These are phyloP conservation scores for Didymellaceae sp. DNA, from an alignment of 2,329 filamentous ascomycete species.

Conservation along the genomic window DNA sequence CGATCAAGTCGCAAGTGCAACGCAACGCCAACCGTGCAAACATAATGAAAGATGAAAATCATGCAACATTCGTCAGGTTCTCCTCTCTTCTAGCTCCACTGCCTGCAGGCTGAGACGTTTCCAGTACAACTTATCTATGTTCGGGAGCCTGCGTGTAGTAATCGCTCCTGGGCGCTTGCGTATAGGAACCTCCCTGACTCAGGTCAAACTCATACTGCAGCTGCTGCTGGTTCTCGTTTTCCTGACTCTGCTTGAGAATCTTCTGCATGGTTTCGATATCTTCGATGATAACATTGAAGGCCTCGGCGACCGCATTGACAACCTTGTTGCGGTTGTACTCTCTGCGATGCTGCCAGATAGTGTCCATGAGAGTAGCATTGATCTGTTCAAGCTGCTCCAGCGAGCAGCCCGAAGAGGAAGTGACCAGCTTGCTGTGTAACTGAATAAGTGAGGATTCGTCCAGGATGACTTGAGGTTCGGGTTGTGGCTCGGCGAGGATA, in stretches of 20 bases:
- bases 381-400: conserved; percentile 97
- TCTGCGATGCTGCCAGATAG: conserved; percentile 78
- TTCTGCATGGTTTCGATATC: conserved; percentile 68
- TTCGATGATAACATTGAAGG: conserved; percentile 76
- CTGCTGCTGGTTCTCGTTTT: conserved; percentile 21
- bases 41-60: background rate
- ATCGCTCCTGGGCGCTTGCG: conserved; percentile 7
- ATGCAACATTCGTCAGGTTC: conserved; percentile 4
- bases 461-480: conserved; percentile 49
- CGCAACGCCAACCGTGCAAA: conserved; percentile 14
- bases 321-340: conserved; percentile 87
- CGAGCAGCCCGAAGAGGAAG: conserved; percentile 75
- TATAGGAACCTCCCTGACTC: conserved; percentile 11
- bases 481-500: conserved; percentile 50
- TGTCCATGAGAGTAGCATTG: conserved; percentile 87
- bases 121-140: background rate
- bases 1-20: conserved; percentile 16
- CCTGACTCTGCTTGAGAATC: conserved; percentile 52
- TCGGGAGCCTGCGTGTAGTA: conserved; percentile 6
- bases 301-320: conserved; percentile 64
- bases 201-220: conserved; percentile 15
- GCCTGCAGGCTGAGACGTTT: background rate
- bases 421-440: conserved; percentile 69
- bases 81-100: background rate
- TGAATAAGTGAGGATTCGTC: conserved; percentile 60